These are phyloP conservation scores for Herpetomonas tarakana DNA, from an alignment of 208 protist genomes.

Conservation along the genomic window DNA sequence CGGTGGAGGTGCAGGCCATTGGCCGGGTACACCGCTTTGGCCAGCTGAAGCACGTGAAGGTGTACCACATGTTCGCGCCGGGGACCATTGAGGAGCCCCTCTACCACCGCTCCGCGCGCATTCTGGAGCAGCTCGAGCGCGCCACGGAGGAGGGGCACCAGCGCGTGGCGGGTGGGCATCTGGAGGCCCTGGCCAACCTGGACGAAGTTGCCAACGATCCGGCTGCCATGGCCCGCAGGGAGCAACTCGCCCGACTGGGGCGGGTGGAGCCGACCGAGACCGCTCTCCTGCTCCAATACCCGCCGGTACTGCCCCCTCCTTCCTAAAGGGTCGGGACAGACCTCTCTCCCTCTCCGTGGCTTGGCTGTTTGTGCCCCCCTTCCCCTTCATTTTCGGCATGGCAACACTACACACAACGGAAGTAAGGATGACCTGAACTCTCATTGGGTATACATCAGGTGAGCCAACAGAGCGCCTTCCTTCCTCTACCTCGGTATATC, in stretches of 20 bases:
- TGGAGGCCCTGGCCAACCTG: neutral
- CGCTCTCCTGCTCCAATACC: neutral
- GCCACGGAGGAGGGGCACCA: neutral
- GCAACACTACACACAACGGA: too few species aligned
- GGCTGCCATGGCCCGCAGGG: neutral
- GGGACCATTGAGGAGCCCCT: slow-evolving; percentile 53
- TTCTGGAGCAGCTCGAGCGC: slow-evolving; percentile 12
- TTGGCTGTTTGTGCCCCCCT: too few species aligned
- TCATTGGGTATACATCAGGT: too few species aligned
- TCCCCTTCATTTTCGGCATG: too few species aligned
- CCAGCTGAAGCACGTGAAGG: slow-evolving; percentile 58
- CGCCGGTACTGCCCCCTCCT: too few species aligned
- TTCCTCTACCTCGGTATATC: too few species aligned
- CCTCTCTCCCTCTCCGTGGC: too few species aligned
- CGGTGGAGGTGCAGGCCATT: slow-evolving; percentile 71
- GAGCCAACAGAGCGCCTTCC: too few species aligned
- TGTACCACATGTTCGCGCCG: slow-evolving; percentile 40
- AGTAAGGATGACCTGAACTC: too few species aligned
- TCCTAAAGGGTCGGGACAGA: too few species aligned
- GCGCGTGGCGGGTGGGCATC: neutral
- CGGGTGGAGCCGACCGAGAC: slow-evolving; percentile 2
- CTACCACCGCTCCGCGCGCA: slow-evolving; percentile 25
- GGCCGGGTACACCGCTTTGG: slow-evolving; percentile 90
- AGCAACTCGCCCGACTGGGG: neutral
- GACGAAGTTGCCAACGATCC: neutral